Evolutionary conservation across 108 stramenopile species (phyloP).

Genomic region (Chaetoceros tenuissimus): DNA sequence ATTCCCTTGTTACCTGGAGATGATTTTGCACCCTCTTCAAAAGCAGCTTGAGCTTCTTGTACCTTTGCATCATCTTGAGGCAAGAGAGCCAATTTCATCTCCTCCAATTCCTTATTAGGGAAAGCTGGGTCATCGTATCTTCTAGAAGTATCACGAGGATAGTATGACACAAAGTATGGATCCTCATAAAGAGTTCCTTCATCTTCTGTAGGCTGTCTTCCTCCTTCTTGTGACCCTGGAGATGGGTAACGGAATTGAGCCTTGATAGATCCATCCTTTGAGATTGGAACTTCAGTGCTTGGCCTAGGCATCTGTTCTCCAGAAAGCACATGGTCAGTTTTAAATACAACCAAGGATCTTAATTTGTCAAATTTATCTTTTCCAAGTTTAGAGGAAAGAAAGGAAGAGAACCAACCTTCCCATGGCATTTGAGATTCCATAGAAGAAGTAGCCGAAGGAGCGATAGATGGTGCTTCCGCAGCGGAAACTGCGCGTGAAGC

Average conservation of each 20-base stretch:
- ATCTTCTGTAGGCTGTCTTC: conserved; percentile 30
- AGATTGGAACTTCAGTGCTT: conserved; percentile 32
- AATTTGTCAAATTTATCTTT: conserved; percentile 37
- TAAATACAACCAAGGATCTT: conserved; percentile 45
- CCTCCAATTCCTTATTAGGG: conserved; percentile 46
- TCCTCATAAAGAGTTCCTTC: conserved; percentile 50
- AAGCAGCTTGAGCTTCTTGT: conserved; percentile 48
- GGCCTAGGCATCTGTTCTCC: conserved; percentile 55
- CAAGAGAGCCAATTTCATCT: conserved; percentile 53
- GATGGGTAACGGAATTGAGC: conserved; percentile 63
- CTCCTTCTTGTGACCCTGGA: conserved; percentile 72
- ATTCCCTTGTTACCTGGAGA: conserved; percentile 71
- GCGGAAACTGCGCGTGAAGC: conserved; percentile 31
- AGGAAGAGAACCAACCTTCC: conserved; percentile 70
- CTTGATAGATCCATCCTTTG: conserved; percentile 38
- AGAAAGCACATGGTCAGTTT: conserved; percentile 49
- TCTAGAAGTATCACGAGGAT: conserved; percentile 72
- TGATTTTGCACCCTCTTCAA: conserved; percentile 51
- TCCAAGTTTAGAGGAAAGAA: conserved; percentile 52
- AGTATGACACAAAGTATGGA: conserved; percentile 79
- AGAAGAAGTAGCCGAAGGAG: conserved; percentile 31
- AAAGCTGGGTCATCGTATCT: conserved; percentile 48
- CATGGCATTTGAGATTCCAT: conserved; percentile 79
- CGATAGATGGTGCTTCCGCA: conserved; percentile 37
- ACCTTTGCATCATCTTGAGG: conserved; percentile 57